Evolutionary conservation across 805 yeast genomes (phyloP).

Genomic region (Barnettozyma siamensis): DNA sequence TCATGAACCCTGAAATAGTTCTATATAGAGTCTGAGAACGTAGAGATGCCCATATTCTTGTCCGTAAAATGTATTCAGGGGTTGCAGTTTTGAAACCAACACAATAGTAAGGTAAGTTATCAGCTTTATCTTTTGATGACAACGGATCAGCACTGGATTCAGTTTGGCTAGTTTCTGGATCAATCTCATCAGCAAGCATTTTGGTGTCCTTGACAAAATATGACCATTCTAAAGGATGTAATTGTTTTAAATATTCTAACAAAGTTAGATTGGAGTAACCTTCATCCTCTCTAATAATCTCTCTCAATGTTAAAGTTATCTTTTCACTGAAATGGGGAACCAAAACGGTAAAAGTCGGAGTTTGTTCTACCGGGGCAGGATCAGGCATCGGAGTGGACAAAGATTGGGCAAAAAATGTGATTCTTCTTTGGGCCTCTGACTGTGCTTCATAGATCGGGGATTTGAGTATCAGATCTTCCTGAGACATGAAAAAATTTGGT

Average conservation of each 20-base stretch:
- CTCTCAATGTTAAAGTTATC: constrained; percentile 68
- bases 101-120: constrained; percentile 54
- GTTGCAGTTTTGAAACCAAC: constrained; percentile 60
- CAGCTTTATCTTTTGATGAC: constrained; percentile 26
- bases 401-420: constrained; percentile 87
- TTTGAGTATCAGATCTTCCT: constrained; percentile 67
- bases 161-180: constrained; percentile 12
- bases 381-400: constrained; percentile 81
- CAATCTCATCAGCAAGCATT: constrained; percentile 46
- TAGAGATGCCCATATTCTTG: constrained; percentile 73
- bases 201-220: constrained; percentile 64
- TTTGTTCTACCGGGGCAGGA: constrained; percentile 54
- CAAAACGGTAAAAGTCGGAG: constrained; percentile 80
- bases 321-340: constrained; percentile 87
- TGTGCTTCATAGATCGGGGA: constrained; percentile 52
- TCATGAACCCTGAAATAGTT: constrained; percentile 70
- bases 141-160: constrained; percentile 12
- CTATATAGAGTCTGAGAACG: constrained; percentile 70
- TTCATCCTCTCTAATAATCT: constrained; percentile 68
- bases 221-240: constrained; percentile 66
- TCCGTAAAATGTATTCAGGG: constrained; percentile 53
- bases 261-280: constrained; percentile 56
- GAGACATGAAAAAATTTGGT: constrained; percentile 75
- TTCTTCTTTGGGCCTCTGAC: constrained; percentile 76
- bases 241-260: constrained; percentile 61